Evolutionary conservation across 139 green algal genomes (phyloP).

Genomic region (Volvox africanus): DNA sequence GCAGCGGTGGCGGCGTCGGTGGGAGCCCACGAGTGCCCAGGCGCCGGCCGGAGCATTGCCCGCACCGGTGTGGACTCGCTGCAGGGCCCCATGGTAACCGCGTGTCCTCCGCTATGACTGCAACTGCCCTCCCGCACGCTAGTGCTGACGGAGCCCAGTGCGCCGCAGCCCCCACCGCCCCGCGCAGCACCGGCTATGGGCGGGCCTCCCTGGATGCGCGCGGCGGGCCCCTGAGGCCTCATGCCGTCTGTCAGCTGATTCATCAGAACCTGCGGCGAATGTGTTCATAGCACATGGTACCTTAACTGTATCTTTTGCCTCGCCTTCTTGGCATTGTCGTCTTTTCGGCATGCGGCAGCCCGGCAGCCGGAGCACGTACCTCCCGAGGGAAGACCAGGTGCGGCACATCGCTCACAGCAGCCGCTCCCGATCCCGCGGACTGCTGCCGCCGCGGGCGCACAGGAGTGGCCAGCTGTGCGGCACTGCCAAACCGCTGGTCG

Average conservation of each 20-base stretch:
- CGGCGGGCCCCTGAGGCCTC: neutral
- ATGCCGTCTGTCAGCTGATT: neutral
- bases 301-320: no score
- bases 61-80: neutral
- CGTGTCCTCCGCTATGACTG: neutral
- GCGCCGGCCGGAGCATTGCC: neutral
- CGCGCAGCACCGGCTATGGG: neutral
- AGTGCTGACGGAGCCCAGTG: neutral
- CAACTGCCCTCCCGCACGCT: neutral
- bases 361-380: neutral
- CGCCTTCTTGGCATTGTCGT: no score
- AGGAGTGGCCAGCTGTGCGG: constrained; percentile 23
- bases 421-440: neutral
- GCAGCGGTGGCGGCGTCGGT: neutral
- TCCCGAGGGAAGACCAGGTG: neutral
- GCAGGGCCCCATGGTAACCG: neutral
- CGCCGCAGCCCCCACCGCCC: neutral
- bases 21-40: neutral
- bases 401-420: neutral
- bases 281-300: no score
- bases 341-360: no score
- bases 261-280: neutral
- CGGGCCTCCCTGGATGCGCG: neutral
- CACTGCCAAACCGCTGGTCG: neutral
- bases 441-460: neutral